Evolutionary conservation across 192 early-diverging fungal genomes (phyloP).

Genomic region (Kickxella alabastrina): DNA sequence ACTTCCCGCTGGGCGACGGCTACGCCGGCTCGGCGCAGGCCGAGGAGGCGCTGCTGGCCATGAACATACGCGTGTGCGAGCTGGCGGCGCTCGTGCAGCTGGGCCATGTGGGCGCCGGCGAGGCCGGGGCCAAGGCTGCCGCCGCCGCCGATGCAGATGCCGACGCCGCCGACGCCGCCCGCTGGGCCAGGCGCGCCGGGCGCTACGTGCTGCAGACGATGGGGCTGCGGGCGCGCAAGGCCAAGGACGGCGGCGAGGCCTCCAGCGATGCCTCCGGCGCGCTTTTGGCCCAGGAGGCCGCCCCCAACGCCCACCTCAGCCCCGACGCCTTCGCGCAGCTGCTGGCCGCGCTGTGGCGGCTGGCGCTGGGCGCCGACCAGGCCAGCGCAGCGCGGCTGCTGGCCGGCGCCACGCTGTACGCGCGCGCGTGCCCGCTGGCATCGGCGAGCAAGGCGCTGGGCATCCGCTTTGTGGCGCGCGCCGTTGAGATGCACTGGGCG

Average conservation of each 20-base stretch:
- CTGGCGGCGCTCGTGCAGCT: conserved; percentile 18
- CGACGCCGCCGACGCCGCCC: background rate
- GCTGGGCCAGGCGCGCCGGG: conserved; percentile 19
- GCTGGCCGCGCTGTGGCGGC: conserved; percentile 31
- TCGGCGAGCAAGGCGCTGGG: conserved; percentile 39
- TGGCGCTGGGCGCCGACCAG: conserved; percentile 15
- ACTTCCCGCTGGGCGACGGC: conserved; percentile 73
- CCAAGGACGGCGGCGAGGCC: background rate
- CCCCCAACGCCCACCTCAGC: conserved; percentile 6
- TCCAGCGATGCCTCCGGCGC: too few relatives aligned
- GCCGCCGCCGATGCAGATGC: background rate
- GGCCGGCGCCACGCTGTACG: conserved; percentile 23
- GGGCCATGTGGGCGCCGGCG: conserved; percentile 3
- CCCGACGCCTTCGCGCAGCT: conserved; percentile 35
- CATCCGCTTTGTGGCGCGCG: conserved; percentile 24
- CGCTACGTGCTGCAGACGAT: conserved; percentile 23
- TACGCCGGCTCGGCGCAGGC: conserved; percentile 45
- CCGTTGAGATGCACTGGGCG: conserved; percentile 34
- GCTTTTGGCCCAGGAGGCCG: conserved; percentile 5
- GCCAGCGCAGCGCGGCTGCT: conserved; percentile 27
- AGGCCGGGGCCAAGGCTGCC: background rate
- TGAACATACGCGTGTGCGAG: conserved; percentile 36
- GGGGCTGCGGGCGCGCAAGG: conserved; percentile 9
- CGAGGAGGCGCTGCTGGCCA: conserved; percentile 25
- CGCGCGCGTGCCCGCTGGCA: conserved; percentile 12